Conservation (phyloP, 2,329 filamentous ascomycete species). For the Fonsecaea multimorphosa region DNA sequence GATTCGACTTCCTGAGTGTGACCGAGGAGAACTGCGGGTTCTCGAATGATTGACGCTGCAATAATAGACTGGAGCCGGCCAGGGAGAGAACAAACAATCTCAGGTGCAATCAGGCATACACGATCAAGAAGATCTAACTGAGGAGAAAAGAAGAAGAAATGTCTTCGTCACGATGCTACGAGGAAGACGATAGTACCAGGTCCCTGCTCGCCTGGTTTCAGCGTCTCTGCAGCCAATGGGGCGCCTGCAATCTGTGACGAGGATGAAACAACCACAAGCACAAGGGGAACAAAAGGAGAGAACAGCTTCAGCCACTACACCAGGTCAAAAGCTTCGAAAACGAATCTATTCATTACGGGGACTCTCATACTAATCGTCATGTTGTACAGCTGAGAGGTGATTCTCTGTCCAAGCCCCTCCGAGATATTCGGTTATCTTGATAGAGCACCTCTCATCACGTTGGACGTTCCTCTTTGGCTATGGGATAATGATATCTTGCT, state of each 20-base stretch:
- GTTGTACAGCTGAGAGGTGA: background rate
- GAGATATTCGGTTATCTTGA: too few species aligned
- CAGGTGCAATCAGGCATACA: background rate
- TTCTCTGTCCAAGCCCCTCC: background rate
- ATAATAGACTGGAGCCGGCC: background rate
- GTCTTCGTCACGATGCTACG: background rate
- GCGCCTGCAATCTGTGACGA: constrained; percentile 24
- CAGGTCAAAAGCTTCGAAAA: too few species aligned
- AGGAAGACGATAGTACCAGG: background rate
- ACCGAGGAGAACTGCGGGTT: too few species aligned
- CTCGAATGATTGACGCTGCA: background rate
- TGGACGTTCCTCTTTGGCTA: too few species aligned
- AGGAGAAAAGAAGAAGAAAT: background rate
- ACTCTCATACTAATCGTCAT: background rate
- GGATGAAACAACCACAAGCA: constrained; percentile 19
- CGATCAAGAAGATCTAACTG: background rate
- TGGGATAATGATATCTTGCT: background rate
- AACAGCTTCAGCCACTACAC: too few species aligned
- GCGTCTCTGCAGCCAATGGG: constrained; percentile 23
- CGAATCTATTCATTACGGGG: too few species aligned
- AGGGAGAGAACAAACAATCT: background rate
- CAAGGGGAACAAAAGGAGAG: background rate
- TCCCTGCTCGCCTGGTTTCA: background rate
- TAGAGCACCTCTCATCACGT: background rate
- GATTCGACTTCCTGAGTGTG: too few species aligned